Evolutionary conservation across 352 stramenopile species (phyloP).

Genomic region (Pilasporangium apinafurcum): DNA sequence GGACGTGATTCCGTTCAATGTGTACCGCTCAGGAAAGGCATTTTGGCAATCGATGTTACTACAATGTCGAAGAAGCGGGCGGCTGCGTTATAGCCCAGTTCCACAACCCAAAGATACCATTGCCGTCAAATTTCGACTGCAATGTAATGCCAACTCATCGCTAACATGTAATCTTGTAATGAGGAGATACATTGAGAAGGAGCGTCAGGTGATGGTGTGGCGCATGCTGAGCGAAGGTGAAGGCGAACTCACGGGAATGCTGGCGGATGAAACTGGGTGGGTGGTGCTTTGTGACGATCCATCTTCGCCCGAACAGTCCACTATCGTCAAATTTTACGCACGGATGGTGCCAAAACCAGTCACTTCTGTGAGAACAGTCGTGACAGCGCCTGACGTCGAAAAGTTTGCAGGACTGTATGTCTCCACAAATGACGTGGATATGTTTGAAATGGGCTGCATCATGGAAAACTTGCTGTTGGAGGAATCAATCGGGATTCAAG

Average conservation of each 20-base stretch:
- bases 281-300: conserved; percentile 37
- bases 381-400: too few relatives aligned
- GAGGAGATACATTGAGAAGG: conserved; percentile 27
- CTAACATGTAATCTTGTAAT: conserved; percentile 34
- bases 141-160: conserved; percentile 14
- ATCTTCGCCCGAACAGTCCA: too few relatives aligned
- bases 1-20: conserved; percentile 33
- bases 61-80: conserved; percentile 23
- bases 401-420: too few relatives aligned
- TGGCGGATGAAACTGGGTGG: conserved; percentile 62
- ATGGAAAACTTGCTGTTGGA: conserved; percentile 9
- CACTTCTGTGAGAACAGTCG: too few relatives aligned
- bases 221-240: conserved; percentile 26
- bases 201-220: conserved; percentile 54
- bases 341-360: too few relatives aligned
- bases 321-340: too few relatives aligned
- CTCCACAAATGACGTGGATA: too few relatives aligned
- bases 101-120: conserved; percentile 24
- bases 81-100: conserved; percentile 14
- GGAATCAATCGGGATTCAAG: too few relatives aligned
- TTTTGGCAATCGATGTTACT: conserved; percentile 29
- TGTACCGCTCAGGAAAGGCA: conserved; percentile 16
- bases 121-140: conserved; percentile 28
- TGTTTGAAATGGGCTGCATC: conserved; percentile 9
- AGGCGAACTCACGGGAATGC: conserved; percentile 33